Evolutionary conservation across 1,284 basidiomycete genomes (phyloP), one percentile per base, ranked within the genome.

Genomic region (Farysia itapuensis): DNA sequence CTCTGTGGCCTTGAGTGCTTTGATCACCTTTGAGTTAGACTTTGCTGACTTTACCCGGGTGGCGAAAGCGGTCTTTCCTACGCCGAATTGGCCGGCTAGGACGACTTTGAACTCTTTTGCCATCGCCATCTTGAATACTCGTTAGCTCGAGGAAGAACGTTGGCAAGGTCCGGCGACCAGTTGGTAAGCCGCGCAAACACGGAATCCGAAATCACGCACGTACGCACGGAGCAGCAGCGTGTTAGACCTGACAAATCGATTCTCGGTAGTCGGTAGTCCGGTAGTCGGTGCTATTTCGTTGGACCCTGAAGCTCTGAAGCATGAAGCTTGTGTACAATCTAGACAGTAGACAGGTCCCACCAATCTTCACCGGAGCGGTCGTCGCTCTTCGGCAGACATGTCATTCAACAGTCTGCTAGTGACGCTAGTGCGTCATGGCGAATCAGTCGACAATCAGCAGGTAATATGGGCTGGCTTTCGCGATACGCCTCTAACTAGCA

Each of bases 401-500:
- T 14, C 52, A 26, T 28, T 67, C 30, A 57, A 52, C 30, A 52
- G 49, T 4, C 30, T 70, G 18, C 49, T 56, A 11, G 53, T 70
- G 29, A 64, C 65, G 28, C 54, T 70, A 19, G 58, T 70, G 23
- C 51, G 67, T 31, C 67, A 70, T 36, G 67, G 64, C 31, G 53
- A 67, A 37, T 40, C 48, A 68, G 52, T 60, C 39, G 78, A 80
- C 60, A 81, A 80, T 44, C 66, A 78, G 33, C 77, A 74, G 41
- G 59, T 77, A 5, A 61, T 78, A 20, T 92, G 89, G 89, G 88
- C 89, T 20, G 90, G 90, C 9, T 89, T 86, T 83, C 82, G 82
- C 50, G 89, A 94, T 77, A 84, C 90, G 2, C 84, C 87, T 0
- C 81, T 93, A 4, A 87, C 88, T 14, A 85, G 85, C 61, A 88